Base-by-base conservation (phyloP, 495 filamentous ascomycete genomes). In the Aspergillus heteromorphus region DNA sequence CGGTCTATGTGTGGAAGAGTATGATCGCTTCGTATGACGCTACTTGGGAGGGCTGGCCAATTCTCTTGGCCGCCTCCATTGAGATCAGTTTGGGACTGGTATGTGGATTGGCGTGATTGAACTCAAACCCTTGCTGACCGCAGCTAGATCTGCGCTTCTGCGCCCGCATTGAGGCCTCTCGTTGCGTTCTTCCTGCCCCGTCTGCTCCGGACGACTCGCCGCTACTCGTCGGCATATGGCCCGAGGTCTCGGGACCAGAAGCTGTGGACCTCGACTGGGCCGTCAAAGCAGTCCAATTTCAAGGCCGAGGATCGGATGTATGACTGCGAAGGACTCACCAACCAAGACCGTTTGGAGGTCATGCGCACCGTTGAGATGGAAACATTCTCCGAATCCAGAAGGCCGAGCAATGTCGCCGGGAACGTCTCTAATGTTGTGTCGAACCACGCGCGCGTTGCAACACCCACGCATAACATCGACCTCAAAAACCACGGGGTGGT, bases 21-120 rank as follows among this genome's bases (percentile, higher is more conserved):
- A 64, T 80, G 55, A 69, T 80, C 18, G 72, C 61, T 38, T 72
- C 69, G 34, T 76, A 74, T 51, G 83, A 85, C 54, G 53, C 65
- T 16, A 79, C 78, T 21, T 86, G 83, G 83, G 54, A 70, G 45
- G 68, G 68, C 4, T 84, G 78, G 76, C 69, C 73, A 1, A 64
- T 79, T 1, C 77, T 81, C 65, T 70, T 85, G 13, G 66, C 74
- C 4, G 77, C 77, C 11, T 64, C 72, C 7, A 58, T 87, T 2
- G 83, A 86, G 57, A 75, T 86, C 14, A 79, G 80, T 55, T 55
- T 86, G 23, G 83, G 79, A 19, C 69, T 86, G 64, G 82, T 86
- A 78, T 57, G 79, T 65, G 0, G 19, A 30, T 50, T 7, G 14
- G 11, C 23, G 2, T 4, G 8, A n/a, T 14, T 2, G 23, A 14